Evolutionary conservation across 2,329 filamentous ascomycete genomes (phyloP).

Genomic region (Claviceps paspali): DNA sequence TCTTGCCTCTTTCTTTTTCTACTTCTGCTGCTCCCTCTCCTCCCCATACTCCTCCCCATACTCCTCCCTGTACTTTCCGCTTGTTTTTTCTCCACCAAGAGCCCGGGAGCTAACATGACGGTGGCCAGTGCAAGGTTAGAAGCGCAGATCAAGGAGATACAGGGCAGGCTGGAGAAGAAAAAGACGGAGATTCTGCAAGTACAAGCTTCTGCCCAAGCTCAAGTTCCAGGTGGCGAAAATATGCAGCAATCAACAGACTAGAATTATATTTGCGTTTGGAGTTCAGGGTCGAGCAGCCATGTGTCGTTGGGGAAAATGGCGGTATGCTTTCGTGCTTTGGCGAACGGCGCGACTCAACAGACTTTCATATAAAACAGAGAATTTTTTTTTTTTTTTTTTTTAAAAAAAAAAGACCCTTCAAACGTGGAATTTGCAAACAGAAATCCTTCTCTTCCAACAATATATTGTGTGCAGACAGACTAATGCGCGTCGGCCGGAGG

Average conservation of each 20-base stretch:
- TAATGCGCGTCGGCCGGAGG: too few species aligned
- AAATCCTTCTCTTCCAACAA: too few species aligned
- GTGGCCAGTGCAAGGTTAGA: constrained; percentile 26
- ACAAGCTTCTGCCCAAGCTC: constrained; percentile 33
- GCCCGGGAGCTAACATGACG: constrained; percentile 7
- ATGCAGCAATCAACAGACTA: constrained; percentile 13
- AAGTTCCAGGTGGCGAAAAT: constrained; percentile 15
- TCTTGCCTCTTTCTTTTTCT: neutral
- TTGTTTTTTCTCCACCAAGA: neutral
- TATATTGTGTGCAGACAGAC: too few species aligned
- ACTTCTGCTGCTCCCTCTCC: neutral
- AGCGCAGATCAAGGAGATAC: constrained; percentile 36
- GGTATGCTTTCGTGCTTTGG: neutral
- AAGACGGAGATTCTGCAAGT: constrained; percentile 43
- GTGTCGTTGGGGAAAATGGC: too few species aligned
- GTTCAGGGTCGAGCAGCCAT: neutral
- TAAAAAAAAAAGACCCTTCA: too few species aligned
- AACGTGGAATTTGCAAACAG: too few species aligned
- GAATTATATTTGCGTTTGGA: neutral
- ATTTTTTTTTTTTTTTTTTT: too few species aligned
- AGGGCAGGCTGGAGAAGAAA: constrained; percentile 42
- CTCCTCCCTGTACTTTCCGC: neutral
- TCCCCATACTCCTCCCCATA: neutral
- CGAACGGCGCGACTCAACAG: neutral
- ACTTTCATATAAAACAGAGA: too few species aligned